Conservation (phyloP, 2,329 filamentous ascomycete genomes). For the Venturia nashicola region DNA sequence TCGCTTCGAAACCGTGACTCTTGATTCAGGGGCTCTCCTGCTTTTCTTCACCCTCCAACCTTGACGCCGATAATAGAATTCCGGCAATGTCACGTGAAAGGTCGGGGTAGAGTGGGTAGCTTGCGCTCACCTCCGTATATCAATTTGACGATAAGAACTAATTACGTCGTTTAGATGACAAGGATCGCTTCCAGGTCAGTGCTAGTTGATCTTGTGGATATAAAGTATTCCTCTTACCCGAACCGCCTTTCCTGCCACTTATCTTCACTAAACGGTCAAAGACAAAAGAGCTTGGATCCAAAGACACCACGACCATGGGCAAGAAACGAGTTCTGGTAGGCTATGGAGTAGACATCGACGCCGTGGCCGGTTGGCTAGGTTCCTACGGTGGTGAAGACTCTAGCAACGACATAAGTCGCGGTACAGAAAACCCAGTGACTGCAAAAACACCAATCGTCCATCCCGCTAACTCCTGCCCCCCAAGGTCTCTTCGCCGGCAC, state of each 20-base stretch:
- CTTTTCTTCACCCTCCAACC: neutral
- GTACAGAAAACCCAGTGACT: neutral
- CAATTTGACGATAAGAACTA: neutral
- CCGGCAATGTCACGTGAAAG: neutral
- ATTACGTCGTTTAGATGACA: neutral
- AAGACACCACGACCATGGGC: conserved; percentile 19
- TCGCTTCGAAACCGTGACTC: neutral
- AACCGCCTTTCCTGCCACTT: neutral
- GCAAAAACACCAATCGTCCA: neutral
- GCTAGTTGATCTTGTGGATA: neutral
- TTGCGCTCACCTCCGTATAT: neutral
- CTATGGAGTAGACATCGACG: conserved; percentile 64
- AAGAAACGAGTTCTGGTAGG: conserved; percentile 43
- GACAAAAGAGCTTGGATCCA: neutral
- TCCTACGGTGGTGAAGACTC: conserved; percentile 64
- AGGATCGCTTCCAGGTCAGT: neutral
- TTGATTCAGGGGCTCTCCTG: neutral
- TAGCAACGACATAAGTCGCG: conserved; percentile 56
- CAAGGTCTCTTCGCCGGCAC: conserved; percentile 56
- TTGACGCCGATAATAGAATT: no score
- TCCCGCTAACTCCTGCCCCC: no score
- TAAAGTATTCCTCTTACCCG: neutral
- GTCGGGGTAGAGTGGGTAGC: neutral
- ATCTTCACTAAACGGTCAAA: neutral
- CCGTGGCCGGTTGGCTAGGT: conserved; percentile 65